Conservation (phyloP, 1,139 yeast genomes). For the Hanseniaspora gamundiae region DNA sequence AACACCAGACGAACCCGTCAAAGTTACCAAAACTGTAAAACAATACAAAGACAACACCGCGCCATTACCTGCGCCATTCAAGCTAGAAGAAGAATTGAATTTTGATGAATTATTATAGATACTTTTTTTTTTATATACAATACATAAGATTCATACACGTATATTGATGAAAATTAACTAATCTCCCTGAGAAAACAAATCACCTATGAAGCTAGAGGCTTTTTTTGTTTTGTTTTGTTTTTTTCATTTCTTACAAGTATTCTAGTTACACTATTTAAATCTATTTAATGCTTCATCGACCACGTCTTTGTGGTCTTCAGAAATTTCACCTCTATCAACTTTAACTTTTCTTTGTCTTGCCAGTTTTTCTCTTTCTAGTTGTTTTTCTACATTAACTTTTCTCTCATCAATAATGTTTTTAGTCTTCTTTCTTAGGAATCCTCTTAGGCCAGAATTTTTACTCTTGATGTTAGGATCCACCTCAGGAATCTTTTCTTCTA, state of each 20-base stretch:
- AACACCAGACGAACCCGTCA: constrained; percentile 52
- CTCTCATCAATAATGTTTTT: constrained; percentile 84
- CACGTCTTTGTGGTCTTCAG: constrained; percentile 23
- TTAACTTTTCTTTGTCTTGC: constrained; percentile 46
- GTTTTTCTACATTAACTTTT: constrained; percentile 67
- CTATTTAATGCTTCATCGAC: constrained; percentile 25
- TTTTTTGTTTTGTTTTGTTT: no score
- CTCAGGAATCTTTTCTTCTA: constrained; percentile 28
- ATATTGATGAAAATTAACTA: no score
- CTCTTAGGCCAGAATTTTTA: constrained; percentile 74
- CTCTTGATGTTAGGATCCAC: constrained; percentile 58
- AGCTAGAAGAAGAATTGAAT: constrained; percentile 22
- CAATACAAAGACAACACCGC: constrained; percentile 76
- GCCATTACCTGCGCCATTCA: constrained; percentile 81
- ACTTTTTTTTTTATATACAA: no score
- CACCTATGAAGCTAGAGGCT: no score
- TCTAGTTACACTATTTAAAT: constrained; percentile 15
- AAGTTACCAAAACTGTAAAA: constrained; percentile 72
- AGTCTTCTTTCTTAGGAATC: constrained; percentile 71
- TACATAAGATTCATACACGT: no score
- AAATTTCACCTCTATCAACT: constrained; percentile 39
- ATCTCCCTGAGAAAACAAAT: no score
- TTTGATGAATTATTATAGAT: constrained; percentile 10
- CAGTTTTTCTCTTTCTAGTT: constrained; percentile 61
- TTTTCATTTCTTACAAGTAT: no score